Conservation (phyloP, 345 rosid genomes). For the Erysimum cheiranthoides region DNA sequence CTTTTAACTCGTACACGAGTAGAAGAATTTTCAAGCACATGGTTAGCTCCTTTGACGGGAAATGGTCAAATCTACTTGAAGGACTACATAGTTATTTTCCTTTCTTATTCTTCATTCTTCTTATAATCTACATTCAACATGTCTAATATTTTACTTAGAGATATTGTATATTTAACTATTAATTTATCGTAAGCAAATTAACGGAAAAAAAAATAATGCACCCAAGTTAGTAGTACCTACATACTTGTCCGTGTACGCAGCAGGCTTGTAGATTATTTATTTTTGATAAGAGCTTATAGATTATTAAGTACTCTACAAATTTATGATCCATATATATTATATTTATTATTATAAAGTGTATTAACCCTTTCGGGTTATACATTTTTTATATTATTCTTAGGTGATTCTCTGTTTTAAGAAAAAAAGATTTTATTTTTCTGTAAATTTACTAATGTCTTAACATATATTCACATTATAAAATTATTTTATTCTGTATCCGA, state of each 20-base stretch:
- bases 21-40: conserved; percentile 30
- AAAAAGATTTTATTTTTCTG: not conserved
- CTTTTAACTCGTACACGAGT: conserved; percentile 23
- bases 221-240: conserved; percentile 14
- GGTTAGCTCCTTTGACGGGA: conserved; percentile 48
- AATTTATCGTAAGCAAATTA: not conserved
- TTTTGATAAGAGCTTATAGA: no score
- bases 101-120: conserved; percentile 40
- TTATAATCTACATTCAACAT: conserved; percentile 32
- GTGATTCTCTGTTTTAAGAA: not conserved
- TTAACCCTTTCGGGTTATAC: no score
- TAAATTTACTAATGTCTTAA: not conserved
- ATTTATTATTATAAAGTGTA: not conserved
- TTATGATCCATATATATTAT: not conserved
- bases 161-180: conserved; percentile 11
- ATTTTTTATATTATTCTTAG: not conserved
- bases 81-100: conserved; percentile 18
- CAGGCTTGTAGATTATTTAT: conserved; percentile 9
- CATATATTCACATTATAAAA: not conserved
- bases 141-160: conserved; percentile 12
- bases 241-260: not conserved
- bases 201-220: not conserved
- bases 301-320: conserved; percentile 7
- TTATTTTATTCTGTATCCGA: not conserved
- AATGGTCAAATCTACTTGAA: conserved; percentile 44